Evolutionary conservation across 1,284 basidiomycete genomes (phyloP), one percentile per base, ranked within the genome.

Genomic region (Coriolopsis trogii): DNA sequence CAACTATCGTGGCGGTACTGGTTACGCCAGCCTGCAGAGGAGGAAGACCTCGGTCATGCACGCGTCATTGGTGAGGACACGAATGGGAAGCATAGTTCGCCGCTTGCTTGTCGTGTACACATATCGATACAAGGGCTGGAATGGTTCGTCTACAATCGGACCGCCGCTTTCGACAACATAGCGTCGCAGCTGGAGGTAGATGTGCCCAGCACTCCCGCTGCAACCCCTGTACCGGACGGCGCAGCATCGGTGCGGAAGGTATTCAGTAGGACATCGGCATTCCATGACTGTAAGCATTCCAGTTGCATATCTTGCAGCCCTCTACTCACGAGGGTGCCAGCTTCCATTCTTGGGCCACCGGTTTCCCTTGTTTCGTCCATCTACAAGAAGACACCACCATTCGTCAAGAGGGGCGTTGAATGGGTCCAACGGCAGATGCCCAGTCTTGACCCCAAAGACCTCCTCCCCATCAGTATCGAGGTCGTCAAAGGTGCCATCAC

Each of bases 1-100:
- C 85, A 93, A 65, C 69, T 97, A 43, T 88, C 88, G 58, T 97
- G 94, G 91, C 78, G 91, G 55, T 97, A 95, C 69, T 98, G 95
- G 95, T 81, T 93, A 48, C 84, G 92, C 52, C 78, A 66, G 63
- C 91, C 79, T 7, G 82, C 82, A 5, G 78, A 79, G 20, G 84
- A 83, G 56, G 78, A 86, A 49, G 87, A 90, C 59, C 70, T 89
- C 30, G 75, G 79, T 49, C 76, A 80, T 38, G 75, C 80, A 21
- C 78, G 76, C 34, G 74, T 67, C 52, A 74, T 75, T 42, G 81
- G 80, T 46, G 79, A 82, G 56, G 73, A 71, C 39, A 49, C 54
- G n/a, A 23, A 46, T 64, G 62, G 58, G 23, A 67, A 71, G 53
- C 58, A 66, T 25, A 65, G 67, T 24, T 55, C 67, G 16, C 68